These are phyloP conservation scores for Pseudogymnoascus sp. DNA, from an alignment of 2,329 filamentous ascomycete genomes.

Conservation along the genomic window DNA sequence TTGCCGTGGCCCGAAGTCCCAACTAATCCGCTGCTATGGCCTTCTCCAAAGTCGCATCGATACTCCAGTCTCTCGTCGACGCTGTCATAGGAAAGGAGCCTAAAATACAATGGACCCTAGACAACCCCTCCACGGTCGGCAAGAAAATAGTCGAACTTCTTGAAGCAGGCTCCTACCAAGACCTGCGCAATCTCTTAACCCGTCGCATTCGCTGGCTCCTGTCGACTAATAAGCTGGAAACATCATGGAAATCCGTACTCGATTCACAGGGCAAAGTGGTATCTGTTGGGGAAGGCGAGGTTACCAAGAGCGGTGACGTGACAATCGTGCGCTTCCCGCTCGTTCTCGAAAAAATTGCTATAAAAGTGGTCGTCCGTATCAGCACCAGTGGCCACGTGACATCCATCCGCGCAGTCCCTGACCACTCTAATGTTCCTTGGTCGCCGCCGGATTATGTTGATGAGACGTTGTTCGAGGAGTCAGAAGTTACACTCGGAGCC, in stretches of 20 bases:
- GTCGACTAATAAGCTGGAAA: background rate
- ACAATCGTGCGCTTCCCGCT: background rate
- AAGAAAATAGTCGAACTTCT: background rate
- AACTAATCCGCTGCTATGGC: background rate
- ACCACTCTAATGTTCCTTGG: background rate
- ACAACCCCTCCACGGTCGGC: background rate
- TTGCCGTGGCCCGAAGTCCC: background rate
- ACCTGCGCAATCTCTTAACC: background rate
- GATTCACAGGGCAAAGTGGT: background rate
- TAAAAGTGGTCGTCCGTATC: background rate
- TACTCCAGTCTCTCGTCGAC: background rate
- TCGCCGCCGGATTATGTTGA: background rate
- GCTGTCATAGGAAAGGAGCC: background rate
- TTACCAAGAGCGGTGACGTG: background rate
- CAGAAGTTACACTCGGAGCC: background rate
- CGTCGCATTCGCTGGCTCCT: background rate
- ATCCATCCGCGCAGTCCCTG: background rate
- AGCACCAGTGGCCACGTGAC: background rate
- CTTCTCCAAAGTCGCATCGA: background rate
- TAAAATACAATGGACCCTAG: background rate
- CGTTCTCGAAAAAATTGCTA: background rate
- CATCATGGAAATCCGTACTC: background rate
- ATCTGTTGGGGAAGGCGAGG: background rate
- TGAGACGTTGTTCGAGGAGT: background rate
- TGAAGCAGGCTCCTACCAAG: background rate